Evolutionary conservation across 176 grass and related monocot genomes (phyloP).

Genomic region (Zea mays): DNA sequence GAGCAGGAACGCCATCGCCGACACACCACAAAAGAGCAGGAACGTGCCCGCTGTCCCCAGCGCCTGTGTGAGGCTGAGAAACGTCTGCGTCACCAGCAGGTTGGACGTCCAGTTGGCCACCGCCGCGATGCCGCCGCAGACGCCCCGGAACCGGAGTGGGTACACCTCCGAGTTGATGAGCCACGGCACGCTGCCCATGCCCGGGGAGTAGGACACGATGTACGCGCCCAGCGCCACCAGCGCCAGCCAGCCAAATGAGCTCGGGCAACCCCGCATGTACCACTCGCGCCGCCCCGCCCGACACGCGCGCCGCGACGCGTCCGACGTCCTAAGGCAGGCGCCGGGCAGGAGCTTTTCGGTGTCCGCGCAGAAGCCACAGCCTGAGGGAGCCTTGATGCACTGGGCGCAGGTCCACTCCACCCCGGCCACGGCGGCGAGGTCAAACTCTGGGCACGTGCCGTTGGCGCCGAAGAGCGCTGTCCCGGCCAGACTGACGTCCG

Average conservation of each 20-base stretch:
- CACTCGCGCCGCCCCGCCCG: conserved; percentile 40
- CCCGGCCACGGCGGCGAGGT: not conserved
- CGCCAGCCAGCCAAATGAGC: conserved; percentile 78
- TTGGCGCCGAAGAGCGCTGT: conserved; percentile 40
- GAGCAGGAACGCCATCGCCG: conserved; percentile 35
- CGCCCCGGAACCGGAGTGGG: conserved; percentile 77
- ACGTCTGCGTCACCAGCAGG: conserved; percentile 60
- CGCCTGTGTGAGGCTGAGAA: conserved; percentile 59
- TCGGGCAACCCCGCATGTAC: conserved; percentile 87
- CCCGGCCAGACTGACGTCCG: conserved; percentile 44
- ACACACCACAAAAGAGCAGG: conserved; percentile 52
- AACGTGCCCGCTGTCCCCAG: conserved; percentile 60
- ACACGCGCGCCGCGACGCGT: conserved; percentile 46
- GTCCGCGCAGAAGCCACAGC: conserved; percentile 69
- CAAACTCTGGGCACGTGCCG: conserved; percentile 50
- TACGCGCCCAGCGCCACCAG: conserved; percentile 62
- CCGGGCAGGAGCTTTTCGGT: conserved; percentile 67
- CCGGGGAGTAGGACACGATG: conserved; percentile 82
- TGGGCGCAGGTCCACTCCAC: conserved; percentile 64
- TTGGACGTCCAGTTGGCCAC: conserved; percentile 70
- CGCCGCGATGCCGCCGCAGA: conserved; percentile 77
- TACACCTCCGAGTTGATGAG: conserved; percentile 95
- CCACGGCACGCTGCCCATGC: conserved; percentile 88
- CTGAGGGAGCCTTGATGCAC: conserved; percentile 52
- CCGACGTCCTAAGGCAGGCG: conserved; percentile 58